phyloP scores from a whole-genome alignment of 2,329 filamentous ascomycete species.

The Pseudocercospora fijiensis region DNA sequence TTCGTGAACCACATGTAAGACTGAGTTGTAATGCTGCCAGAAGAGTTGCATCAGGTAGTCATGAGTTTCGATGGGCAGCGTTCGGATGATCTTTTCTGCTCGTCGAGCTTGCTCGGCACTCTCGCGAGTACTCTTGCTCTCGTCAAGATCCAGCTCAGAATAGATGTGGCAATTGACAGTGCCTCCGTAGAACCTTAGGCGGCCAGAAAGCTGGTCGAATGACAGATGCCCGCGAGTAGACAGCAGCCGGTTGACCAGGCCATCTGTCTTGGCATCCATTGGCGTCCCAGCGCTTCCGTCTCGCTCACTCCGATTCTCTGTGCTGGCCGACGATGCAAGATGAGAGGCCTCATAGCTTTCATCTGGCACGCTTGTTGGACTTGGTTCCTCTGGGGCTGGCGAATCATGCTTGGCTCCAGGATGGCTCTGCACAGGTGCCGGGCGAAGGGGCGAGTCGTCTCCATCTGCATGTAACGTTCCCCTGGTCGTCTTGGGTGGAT shows the following conservation, averaged over 20 bases:
- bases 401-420: slow-evolving; percentile 9
- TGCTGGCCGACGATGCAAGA: slow-evolving; percentile 15
- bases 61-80: slow-evolving; percentile 27
- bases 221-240: slow-evolving; percentile 32
- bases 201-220: slow-evolving; percentile 30
- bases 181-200: slow-evolving; percentile 30
- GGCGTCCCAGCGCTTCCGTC: slow-evolving; percentile 18
- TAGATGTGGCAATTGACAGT: slow-evolving; percentile 32
- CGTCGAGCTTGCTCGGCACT: slow-evolving; percentile 25
- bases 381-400: slow-evolving; percentile 17
- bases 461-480: slow-evolving; percentile 25
- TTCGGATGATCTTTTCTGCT: slow-evolving; percentile 29
- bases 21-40: slow-evolving; percentile 32
- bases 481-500: slow-evolving; percentile 32
- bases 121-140: slow-evolving; percentile 18
- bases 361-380: slow-evolving; percentile 21
- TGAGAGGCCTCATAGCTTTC: slow-evolving; percentile 19
- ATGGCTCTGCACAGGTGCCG: slow-evolving; percentile 8
- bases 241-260: slow-evolving; percentile 27
- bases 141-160: slow-evolving; percentile 25
- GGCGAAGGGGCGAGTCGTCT: slow-evolving; percentile 25
- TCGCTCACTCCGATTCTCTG: slow-evolving; percentile 17
- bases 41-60: slow-evolving; percentile 32
- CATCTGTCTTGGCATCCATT: slow-evolving; percentile 28
- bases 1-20: slow-evolving; percentile 31